phyloP scores from a whole-genome alignment of 768 basidiomycete species.

The Auriscalpium microsporum region DNA sequence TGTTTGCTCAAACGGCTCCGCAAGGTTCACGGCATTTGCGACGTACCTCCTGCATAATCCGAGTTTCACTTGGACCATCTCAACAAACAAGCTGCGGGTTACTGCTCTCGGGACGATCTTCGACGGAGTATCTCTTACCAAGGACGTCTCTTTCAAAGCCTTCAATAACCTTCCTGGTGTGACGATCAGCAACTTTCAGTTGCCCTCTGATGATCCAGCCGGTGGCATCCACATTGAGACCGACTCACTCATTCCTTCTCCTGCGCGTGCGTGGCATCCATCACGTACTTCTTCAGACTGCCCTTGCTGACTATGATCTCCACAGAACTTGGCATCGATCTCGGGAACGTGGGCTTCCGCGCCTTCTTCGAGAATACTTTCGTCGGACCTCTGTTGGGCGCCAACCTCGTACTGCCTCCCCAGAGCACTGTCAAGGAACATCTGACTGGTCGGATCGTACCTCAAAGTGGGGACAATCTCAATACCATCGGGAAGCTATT shows the following conservation, averaged over 20 bases:
- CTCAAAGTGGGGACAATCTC: conserved; percentile 48
- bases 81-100: conserved; percentile 53
- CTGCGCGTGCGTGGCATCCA: conserved; percentile 43
- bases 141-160: conserved; percentile 55
- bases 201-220: conserved; percentile 57
- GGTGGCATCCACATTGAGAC: conserved; percentile 68
- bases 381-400: conserved; percentile 51
- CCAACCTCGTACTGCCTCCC: conserved; percentile 42
- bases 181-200: conserved; percentile 60
- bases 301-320: neutral
- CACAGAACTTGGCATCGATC: conserved; percentile 58
- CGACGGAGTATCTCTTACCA: conserved; percentile 52
- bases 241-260: conserved; percentile 56
- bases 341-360: conserved; percentile 58
- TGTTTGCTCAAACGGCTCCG: neutral
- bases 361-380: conserved; percentile 46
- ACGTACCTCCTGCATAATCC: conserved; percentile 56
- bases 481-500: conserved; percentile 53
- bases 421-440: conserved; percentile 39
- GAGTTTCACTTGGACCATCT: conserved; percentile 63
- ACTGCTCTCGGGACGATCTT: conserved; percentile 63
- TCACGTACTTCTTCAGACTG: neutral
- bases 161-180: conserved; percentile 67
- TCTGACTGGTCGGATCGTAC: conserved; percentile 55
- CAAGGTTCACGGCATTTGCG: conserved; percentile 57